Evolutionary conservation across 2,329 filamentous ascomycete species (phyloP).

Genomic region (Ceratocystiopsis minuta): DNA sequence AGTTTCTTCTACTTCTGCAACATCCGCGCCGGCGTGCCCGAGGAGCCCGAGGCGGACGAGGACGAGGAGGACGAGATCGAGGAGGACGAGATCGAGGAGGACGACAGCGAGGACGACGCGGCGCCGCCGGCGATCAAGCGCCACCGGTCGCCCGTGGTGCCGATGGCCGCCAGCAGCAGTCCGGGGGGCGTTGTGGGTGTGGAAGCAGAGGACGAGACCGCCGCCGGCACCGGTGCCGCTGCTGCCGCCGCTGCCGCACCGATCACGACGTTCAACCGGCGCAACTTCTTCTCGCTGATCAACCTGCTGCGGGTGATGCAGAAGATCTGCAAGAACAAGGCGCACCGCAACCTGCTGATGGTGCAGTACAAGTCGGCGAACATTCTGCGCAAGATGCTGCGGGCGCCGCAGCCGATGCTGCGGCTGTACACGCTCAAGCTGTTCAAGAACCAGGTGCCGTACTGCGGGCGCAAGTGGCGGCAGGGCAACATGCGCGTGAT

Average conservation of each 20-base stretch:
- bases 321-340: slow-evolving; percentile 91
- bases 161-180: too few relatives aligned
- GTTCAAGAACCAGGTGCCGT: slow-evolving; percentile 97
- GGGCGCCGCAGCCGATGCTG: slow-evolving; percentile 72
- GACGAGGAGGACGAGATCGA: slow-evolving; percentile 13
- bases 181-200: slow-evolving; percentile 6
- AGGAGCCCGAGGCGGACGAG: slow-evolving; percentile 14
- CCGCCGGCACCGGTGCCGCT: not conserved
- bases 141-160: slow-evolving; percentile 25
- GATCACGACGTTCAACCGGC: slow-evolving; percentile 78
- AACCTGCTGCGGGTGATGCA: slow-evolving; percentile 94
- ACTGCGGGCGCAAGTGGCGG: slow-evolving; percentile 94
- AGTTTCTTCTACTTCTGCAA: slow-evolving; percentile 91
- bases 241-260: slow-evolving; percentile 37
- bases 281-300: slow-evolving; percentile 89
- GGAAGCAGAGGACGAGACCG: not conserved
- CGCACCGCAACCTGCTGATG: slow-evolving; percentile 80
- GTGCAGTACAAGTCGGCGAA: slow-evolving; percentile 91
- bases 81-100: slow-evolving; percentile 18
- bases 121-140: slow-evolving; percentile 66
- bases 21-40: slow-evolving; percentile 26
- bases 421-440: slow-evolving; percentile 91
- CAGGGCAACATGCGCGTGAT: slow-evolving; percentile 98
- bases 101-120: slow-evolving; percentile 56
- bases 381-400: slow-evolving; percentile 79